A percentile compares a stretch with the other conserved stretches of the same genome.
Evolutionary conservation across 2,329 filamentous ascomycete genomes (phyloP).

Genomic region (Botrytis hyacinthi): DNA sequence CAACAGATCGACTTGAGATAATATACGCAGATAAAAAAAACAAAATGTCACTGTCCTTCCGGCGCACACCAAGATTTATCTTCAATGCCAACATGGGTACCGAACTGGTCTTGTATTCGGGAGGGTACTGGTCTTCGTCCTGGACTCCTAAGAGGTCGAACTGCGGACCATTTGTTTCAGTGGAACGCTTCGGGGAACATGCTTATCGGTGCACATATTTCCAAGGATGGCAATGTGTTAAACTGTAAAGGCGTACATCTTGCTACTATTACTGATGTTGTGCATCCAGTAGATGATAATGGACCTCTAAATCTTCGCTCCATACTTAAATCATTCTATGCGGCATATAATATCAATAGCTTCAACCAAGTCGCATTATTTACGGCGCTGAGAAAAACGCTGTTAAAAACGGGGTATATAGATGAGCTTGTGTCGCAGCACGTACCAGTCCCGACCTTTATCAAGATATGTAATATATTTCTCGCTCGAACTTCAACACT

Average conservation of each 20-base stretch:
- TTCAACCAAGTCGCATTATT: no score
- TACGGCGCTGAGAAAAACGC: not conserved
- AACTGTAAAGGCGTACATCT: not conserved
- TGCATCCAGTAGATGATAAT: not conserved
- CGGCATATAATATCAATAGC: not conserved
- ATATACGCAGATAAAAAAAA: not conserved
- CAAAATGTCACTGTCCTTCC: not conserved
- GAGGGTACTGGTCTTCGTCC: not conserved
- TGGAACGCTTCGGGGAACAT: not conserved
- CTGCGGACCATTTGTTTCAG: not conserved
- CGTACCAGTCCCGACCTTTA: not conserved
- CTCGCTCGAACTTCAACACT: not conserved
- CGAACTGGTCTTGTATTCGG: not conserved
- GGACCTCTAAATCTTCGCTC: not conserved
- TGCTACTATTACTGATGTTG: not conserved
- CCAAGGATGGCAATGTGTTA: not conserved
- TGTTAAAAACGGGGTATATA: not conserved
- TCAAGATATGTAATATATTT: not conserved
- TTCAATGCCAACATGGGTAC: not conserved
- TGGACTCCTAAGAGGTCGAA: not conserved
- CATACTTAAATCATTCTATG: not conserved
- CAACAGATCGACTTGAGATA: not conserved
- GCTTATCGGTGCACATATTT: not conserved
- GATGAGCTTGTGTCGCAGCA: not conserved
- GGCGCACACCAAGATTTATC: not conserved